Conservation (phyloP, 2,329 filamentous ascomycete genomes). For the Phyllosticta citribraziliensis region DNA sequence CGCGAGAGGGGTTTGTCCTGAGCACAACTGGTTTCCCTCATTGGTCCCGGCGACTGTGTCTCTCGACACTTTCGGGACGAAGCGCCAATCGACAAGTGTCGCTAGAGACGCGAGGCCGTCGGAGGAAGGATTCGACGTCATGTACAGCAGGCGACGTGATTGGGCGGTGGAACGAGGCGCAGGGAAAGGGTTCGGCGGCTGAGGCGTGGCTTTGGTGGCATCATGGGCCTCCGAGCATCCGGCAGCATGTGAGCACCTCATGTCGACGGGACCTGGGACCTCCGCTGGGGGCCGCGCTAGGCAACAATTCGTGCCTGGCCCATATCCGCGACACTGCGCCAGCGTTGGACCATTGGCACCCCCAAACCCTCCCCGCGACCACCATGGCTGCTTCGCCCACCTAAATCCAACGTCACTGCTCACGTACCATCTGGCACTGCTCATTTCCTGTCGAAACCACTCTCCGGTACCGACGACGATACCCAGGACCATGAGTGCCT, state of each 20-base stretch:
- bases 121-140: neutral
- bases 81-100: neutral
- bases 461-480: neutral
- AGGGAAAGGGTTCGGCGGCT: neutral
- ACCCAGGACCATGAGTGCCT: neutral
- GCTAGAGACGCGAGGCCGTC: neutral
- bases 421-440: neutral
- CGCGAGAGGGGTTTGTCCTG: no score
- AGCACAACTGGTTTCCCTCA: neutral
- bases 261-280: no score
- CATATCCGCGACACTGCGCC: neutral
- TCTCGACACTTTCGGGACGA: neutral
- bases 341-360: neutral
- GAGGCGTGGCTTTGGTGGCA: neutral
- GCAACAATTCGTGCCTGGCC: neutral
- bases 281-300: neutral
- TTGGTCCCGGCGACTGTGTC: neutral
- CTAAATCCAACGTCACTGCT: neutral
- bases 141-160: neutral
- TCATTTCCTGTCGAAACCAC: neutral
- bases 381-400: neutral
- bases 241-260: neutral
- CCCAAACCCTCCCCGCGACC: neutral
- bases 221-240: neutral
- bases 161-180: neutral